phyloP scores from a whole-genome alignment of 148 eudicot species.

The Amaranthus palmeri region DNA sequence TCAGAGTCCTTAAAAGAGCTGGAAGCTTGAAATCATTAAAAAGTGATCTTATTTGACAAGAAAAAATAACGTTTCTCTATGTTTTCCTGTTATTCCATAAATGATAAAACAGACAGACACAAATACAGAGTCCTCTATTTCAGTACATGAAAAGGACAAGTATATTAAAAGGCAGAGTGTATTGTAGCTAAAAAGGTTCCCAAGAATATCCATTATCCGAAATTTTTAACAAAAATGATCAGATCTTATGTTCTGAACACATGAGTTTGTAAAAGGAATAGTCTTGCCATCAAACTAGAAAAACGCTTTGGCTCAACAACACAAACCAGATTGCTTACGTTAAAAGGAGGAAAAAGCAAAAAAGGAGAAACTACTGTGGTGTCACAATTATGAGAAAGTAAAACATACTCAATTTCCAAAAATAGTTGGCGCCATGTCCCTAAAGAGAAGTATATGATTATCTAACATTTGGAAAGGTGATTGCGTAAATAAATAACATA shows the following conservation, averaged over 20 bases:
- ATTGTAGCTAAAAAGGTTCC: not conserved
- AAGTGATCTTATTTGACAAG: not conserved
- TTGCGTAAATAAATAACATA: not conserved
- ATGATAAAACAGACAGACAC: not conserved
- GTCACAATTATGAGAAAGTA: not conserved
- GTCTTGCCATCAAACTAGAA: no score
- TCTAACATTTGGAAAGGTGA: not conserved
- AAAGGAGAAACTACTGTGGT: no score
- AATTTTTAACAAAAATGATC: not conserved
- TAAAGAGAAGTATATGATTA: not conserved
- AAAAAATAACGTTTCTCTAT: not conserved
- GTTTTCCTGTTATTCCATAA: not conserved
- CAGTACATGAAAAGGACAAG: not conserved
- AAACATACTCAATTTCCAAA: not conserved
- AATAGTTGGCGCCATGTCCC: not conserved
- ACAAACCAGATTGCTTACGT: not conserved
- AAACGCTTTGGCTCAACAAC: not conserved
- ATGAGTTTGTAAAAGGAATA: not conserved
- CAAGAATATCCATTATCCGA: not conserved
- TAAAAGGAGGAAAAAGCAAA: not conserved
- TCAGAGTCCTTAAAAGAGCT: not conserved
- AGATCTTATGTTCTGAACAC: not conserved
- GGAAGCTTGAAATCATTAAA: not conserved
- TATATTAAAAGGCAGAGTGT: not conserved
- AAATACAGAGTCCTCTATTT: not conserved